Base-by-base conservation (phyloP, 2,329 filamentous ascomycete species). In the Stachybotrys elegans region DNA sequence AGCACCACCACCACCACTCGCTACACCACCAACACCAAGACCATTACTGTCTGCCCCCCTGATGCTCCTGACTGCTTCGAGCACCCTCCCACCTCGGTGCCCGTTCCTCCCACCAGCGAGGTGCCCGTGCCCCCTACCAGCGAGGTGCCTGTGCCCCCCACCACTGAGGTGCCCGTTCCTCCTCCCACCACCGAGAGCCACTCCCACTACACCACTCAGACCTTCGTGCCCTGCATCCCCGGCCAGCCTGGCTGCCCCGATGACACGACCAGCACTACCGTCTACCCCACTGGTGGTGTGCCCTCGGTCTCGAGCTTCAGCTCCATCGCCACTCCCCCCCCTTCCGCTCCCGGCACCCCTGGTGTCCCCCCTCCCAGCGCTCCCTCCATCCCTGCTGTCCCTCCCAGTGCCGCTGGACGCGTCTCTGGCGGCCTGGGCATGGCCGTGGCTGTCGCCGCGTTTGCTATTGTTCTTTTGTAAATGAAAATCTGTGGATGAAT, bases 401-500 rank as follows among this genome's bases (percentile, higher is more conserved):
- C 60, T 39, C 61, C 56, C 38, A 57, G 55, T 38, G 63, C 57
- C 43, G 63, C 61, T 42, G 60, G 54, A 44, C 63, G 59, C 46
- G 47, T 65, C 32, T 47, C 43, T 29, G 54, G 56, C 43, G 56
- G 56, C 48, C 44, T 61, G 37, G 53, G 57, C 48, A 45, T 58
- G 42, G 54, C 55, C 38, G 59, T 56, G 40, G 60, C 54, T 36
- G 59, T 59, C 17, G 61, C 54, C 23, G n/a, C n/a, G n/a, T 63
- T 58, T 55, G 45, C 64, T 38, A 56, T 57, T 38, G 62, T 55
- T 50, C 53, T 65, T 42, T 51, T 67, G 49, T 66, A 65, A 61
- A 56, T 48, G 48, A 40, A 12, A 8, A 3, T n/a, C n/a, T n/a
- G n/a, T n/a, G n/a, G n/a, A n/a, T n/a, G n/a, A n/a, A n/a, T n/a